phyloP scores from a whole-genome alignment of 2,329 filamentous ascomycete species.

The Cladobotryum mycophilum region DNA sequence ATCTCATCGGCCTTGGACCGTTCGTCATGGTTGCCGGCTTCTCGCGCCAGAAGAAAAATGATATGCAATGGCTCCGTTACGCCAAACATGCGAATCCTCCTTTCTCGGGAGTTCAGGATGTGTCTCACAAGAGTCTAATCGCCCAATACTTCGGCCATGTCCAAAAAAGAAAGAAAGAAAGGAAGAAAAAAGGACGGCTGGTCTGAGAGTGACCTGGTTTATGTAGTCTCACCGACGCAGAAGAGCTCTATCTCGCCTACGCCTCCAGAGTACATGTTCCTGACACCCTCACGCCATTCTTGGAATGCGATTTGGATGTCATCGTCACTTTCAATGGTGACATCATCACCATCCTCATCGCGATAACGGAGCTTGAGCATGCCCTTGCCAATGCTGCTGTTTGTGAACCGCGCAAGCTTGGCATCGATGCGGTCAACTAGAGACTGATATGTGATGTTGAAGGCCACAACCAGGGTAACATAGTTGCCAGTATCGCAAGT shows the following conservation, averaged over 20 bases:
- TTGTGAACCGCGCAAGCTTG: constrained; percentile 82
- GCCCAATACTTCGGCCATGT: constrained; percentile 1
- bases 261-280: constrained; percentile 54
- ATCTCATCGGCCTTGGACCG: constrained; percentile 12
- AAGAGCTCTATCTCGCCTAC: constrained; percentile 88
- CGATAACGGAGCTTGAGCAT: constrained; percentile 83
- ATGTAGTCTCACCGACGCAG: constrained; percentile 52
- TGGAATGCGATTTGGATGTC: constrained; percentile 94
- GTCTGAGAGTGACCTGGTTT: constrained; percentile 11
- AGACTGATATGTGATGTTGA: constrained; percentile 90
- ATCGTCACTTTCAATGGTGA: constrained; percentile 91
- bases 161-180: constrained; percentile 2
- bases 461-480: constrained; percentile 90
- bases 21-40: constrained; percentile 10
- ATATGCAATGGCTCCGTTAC: constrained; percentile 21
- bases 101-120: constrained; percentile 1
- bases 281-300: constrained; percentile 74
- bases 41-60: constrained; percentile 14
- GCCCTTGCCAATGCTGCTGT: constrained; percentile 73
- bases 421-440: constrained; percentile 93
- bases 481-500: constrained; percentile 82
- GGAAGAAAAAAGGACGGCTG: constrained; percentile 7
- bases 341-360: constrained; percentile 87
- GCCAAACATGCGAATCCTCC: constrained; percentile 26
- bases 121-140: constrained; percentile 1